phyloP scores from a whole-genome alignment of 306 rosid species.

The Castanea crenata region DNA sequence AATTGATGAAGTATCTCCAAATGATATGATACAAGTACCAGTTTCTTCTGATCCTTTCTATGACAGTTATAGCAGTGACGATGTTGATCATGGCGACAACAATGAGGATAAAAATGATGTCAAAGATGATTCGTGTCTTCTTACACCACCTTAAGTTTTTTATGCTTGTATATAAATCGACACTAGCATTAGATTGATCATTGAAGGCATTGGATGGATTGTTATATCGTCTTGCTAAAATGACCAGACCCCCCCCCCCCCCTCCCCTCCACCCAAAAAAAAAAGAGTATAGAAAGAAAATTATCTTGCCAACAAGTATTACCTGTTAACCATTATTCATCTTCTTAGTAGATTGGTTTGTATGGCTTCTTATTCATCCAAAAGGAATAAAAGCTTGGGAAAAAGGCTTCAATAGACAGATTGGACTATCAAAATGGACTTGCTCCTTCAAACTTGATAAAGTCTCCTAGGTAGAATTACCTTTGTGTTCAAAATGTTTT shows the following conservation, averaged over 20 bases:
- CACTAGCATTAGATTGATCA: neutral
- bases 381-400: neutral
- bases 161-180: neutral
- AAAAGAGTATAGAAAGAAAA: too few relatives aligned
- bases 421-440: neutral
- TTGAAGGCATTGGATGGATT: neutral
- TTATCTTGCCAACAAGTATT: neutral
- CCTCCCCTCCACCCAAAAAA: too few relatives aligned
- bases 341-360: neutral
- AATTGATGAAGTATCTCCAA: neutral
- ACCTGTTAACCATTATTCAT: neutral
- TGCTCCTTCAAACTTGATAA: neutral
- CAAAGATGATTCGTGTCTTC: slow-evolving; percentile 21
- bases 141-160: slow-evolving; percentile 26
- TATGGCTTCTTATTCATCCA: neutral
- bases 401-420: neutral
- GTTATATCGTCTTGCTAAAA: neutral
- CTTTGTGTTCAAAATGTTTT: too few relatives aligned
- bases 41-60: neutral
- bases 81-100: neutral
- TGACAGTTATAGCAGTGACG: neutral
- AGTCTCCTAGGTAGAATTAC: too few relatives aligned
- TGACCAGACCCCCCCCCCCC: rapidly evolving
- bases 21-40: neutral
- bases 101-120: slow-evolving; percentile 1